Conservation (phyloP, 2,329 filamentous ascomycete species). For the Chrysosphaeria jannelii region DNA sequence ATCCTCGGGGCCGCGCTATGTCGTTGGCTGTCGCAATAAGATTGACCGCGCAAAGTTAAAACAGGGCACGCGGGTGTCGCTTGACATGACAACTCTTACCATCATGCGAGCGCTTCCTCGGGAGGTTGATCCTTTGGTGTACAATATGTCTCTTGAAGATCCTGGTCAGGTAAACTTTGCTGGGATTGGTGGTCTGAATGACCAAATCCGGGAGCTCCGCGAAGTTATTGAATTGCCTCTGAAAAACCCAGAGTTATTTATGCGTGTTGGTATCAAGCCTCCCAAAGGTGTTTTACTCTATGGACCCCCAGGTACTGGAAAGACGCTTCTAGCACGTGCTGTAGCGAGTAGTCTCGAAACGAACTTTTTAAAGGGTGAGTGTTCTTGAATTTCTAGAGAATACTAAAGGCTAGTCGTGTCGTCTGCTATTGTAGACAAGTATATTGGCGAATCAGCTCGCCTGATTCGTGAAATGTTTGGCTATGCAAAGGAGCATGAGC, state of each 20-base stretch:
- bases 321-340: constrained; percentile 77
- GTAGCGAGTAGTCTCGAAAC: constrained; percentile 92
- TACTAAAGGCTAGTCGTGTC: too few relatives aligned
- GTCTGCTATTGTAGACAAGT: constrained; percentile 97
- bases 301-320: constrained; percentile 85
- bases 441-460: constrained; percentile 91
- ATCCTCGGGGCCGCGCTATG: constrained; percentile 87
- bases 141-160: constrained; percentile 99
- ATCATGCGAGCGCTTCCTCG: constrained; percentile 99
- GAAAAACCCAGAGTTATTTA: constrained; percentile 94
- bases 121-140: constrained; percentile 92
- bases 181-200: constrained; percentile 89
- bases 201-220: constrained; percentile 87
- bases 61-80: constrained; percentile 86
- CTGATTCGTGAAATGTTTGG: constrained; percentile 99
- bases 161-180: constrained; percentile 93
- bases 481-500: constrained; percentile 96
- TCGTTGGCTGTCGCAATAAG: constrained; percentile 92
- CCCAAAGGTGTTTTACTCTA: constrained; percentile 93
- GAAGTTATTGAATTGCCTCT: constrained; percentile 94
- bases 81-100: constrained; percentile 97
- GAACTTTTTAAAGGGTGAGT: constrained; percentile 81
- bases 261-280: constrained; percentile 92
- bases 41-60: constrained; percentile 94
- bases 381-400: background rate